Evolutionary conservation across 495 filamentous ascomycete genomes (phyloP).

Genomic region (Achaetomiella virescens): DNA sequence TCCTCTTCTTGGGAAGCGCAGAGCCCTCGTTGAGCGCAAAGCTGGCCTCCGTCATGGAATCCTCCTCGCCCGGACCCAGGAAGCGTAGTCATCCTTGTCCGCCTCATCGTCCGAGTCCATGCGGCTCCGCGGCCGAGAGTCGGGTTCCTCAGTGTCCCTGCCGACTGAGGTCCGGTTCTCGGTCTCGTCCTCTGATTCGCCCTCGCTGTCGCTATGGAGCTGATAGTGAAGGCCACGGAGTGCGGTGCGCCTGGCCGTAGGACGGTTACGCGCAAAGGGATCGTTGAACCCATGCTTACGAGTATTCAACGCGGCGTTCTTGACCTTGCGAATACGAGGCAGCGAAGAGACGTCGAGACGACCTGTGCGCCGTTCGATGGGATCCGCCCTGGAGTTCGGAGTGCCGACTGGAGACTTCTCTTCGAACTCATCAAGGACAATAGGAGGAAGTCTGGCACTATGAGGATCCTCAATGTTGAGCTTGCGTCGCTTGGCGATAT

Average conservation of each 20-base stretch:
- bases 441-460: slow-evolving; percentile 36
- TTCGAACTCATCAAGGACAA: slow-evolving; percentile 44
- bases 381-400: slow-evolving; percentile 60
- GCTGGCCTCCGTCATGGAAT: slow-evolving; percentile 51
- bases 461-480: slow-evolving; percentile 69
- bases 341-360: slow-evolving; percentile 58
- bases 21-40: slow-evolving; percentile 40
- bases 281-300: slow-evolving; percentile 67
- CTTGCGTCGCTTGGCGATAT: slow-evolving; percentile 65
- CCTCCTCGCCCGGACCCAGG: slow-evolving; percentile 44
- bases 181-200: slow-evolving; percentile 47
- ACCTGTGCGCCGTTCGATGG: slow-evolving; percentile 43
- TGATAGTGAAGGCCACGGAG: slow-evolving; percentile 50
- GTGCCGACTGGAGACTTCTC: slow-evolving; percentile 56
- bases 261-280: slow-evolving; percentile 63
- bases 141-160: slow-evolving; percentile 73
- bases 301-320: slow-evolving; percentile 51
- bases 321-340: slow-evolving; percentile 65
- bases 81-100: slow-evolving; percentile 55
- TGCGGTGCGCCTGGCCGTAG: slow-evolving; percentile 37
- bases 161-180: slow-evolving; percentile 48
- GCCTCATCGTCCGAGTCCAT: slow-evolving; percentile 62
- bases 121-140: slow-evolving; percentile 73
- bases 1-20: slow-evolving; percentile 57
- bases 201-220: slow-evolving; percentile 51